phyloP scores from a whole-genome alignment of 2,329 filamentous ascomycete species.

The Westerdykella aurantiaca region DNA sequence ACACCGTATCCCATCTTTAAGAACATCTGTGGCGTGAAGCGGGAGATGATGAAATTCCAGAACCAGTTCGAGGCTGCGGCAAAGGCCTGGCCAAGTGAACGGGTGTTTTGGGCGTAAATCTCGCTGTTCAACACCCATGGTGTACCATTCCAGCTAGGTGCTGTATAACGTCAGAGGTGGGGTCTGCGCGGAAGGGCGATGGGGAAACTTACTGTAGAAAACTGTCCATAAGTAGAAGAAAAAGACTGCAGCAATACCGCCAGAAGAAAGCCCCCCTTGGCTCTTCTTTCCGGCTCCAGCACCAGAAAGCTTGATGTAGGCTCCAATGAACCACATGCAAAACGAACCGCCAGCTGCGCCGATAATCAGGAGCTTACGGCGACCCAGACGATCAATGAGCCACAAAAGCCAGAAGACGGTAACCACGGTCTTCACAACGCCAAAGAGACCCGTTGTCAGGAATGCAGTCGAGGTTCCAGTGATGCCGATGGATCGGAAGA shows the following conservation, averaged over 20 bases:
- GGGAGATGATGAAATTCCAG: constrained; percentile 63
- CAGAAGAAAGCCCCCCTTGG: constrained; percentile 33
- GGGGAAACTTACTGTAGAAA: constrained; percentile 52
- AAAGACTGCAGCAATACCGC: constrained; percentile 58
- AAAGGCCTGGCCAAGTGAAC: constrained; percentile 64
- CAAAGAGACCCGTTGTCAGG: constrained; percentile 69
- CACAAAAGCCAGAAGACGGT: constrained; percentile 65
- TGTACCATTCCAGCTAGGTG: constrained; percentile 59
- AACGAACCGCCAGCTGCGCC: constrained; percentile 58
- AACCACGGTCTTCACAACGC: constrained; percentile 65
- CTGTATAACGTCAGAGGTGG: too few relatives aligned
- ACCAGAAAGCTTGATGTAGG: constrained; percentile 52
- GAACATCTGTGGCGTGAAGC: constrained; percentile 63
- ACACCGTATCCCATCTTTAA: constrained; percentile 40
- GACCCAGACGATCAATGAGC: constrained; percentile 60
- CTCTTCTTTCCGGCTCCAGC: constrained; percentile 32
- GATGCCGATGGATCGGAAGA: constrained; percentile 62
- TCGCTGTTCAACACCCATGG: constrained; percentile 71
- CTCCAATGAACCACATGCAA: constrained; percentile 61
- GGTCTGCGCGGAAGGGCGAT: constrained; percentile 18
- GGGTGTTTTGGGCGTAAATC: constrained; percentile 67
- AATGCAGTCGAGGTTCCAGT: constrained; percentile 54
- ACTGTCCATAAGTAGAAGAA: constrained; percentile 72
- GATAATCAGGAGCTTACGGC: constrained; percentile 58
- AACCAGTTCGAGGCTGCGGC: constrained; percentile 69